Conservation (phyloP, 2,329 filamentous ascomycete genomes). For the Trichophyton mentagrophytes region DNA sequence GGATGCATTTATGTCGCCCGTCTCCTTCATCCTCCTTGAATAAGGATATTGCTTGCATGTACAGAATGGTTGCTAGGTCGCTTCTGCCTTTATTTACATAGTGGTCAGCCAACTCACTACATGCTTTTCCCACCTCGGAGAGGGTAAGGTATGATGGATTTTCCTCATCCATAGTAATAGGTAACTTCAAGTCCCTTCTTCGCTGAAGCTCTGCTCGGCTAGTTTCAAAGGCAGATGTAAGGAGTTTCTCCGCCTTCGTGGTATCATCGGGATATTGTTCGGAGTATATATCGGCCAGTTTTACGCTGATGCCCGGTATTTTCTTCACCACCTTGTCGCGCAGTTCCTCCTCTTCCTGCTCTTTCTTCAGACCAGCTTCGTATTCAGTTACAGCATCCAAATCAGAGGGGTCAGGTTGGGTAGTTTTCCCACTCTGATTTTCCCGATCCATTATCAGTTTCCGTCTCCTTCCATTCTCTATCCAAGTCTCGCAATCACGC, state of each 20-base stretch:
- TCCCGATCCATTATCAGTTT: conserved; percentile 14
- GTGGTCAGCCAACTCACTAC: conserved; percentile 55
- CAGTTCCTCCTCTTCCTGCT: conserved; percentile 29
- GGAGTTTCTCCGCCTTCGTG: conserved; percentile 59
- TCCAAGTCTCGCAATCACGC: conserved; percentile 47
- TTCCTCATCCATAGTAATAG: conserved; percentile 41
- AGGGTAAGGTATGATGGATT: conserved; percentile 26
- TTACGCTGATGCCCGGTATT: conserved; percentile 62
- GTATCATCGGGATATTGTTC: conserved; percentile 61
- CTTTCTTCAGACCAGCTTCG: conserved; percentile 14
- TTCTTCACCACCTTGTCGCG: conserved; percentile 47
- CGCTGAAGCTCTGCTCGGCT: conserved; percentile 60
- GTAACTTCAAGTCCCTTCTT: conserved; percentile 53
- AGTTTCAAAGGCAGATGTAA: conserved; percentile 73
- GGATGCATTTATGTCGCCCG: conserved; percentile 52
- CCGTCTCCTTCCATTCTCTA: conserved; percentile 19
- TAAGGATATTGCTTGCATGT: conserved; percentile 67
- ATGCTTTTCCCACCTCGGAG: conserved; percentile 25
- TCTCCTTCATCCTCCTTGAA: conserved; percentile 37
- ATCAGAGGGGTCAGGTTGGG: conserved; percentile 7
- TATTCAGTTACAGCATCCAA: conserved; percentile 11
- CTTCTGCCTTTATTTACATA: conserved; percentile 64
- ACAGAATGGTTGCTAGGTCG: conserved; percentile 72
- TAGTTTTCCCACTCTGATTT: conserved; percentile 8
- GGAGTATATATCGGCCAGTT: conserved; percentile 72